Base-by-base conservation (phyloP, 441 rosid species). In the Populus tomentosa region DNA sequence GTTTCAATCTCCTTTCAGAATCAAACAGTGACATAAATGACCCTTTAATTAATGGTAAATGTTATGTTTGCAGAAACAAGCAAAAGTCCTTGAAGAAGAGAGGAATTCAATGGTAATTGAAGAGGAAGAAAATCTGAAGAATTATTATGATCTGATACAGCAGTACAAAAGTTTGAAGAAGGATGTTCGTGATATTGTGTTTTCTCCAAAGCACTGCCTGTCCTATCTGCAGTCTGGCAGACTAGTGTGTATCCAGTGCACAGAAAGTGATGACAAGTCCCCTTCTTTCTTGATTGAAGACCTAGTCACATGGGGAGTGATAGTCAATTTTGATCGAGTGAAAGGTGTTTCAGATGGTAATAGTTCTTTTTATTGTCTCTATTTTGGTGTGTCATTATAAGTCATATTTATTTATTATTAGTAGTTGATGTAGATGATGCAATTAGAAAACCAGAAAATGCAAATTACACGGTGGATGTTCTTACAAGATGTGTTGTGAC, bases 91-190 rank as follows among this genome's bases (percentile, higher is more conserved):
- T 26, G 92, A 90, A 87, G 96, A 89, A 82, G 98, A 94, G 89
- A 92, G 92, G 84, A 88, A 94, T 82, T 92, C 97, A 28, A 91
- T 96, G 83, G 82, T 90, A 75, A 89, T 96, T 74, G 98, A 96
- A 84, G 98, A 94, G 83, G 98, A 96, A 89, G 99, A 94, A 78
- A 89, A 89, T 84, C 88, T 96, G 77, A 91, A 85, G 83, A 87
- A 83, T 74, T 91, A 92, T 82, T 96, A 96, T 83, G 89, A 90
- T 85, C 80, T 96, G 83, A 87, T 92, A 80, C 86, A 89, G 70
- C 98, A 94, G 74, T 85, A 89, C 75, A 90, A 81, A 89, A 86
- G 86, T 80, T 85, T 92, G 89, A 92, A 91, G 89, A 88, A 88
- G 83, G 99, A 94, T 80, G 85, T 84, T 70, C 86, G 90, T 75